phyloP scores from a whole-genome alignment of 1,284 basidiomycete species.

The Irpex rosettiformis region DNA sequence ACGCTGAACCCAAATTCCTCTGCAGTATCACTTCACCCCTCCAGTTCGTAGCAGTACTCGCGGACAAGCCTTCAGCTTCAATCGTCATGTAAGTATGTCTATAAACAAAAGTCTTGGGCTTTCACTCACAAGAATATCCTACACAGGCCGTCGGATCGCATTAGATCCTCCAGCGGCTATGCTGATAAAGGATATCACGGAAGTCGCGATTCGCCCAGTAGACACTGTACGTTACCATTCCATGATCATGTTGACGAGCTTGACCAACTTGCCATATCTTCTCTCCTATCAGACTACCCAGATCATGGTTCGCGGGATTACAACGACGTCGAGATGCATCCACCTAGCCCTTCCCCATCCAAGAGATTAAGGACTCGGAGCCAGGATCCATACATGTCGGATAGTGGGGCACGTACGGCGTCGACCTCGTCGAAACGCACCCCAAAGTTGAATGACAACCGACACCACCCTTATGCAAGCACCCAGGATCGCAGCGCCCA shows the following conservation, averaged over 20 bases:
- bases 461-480: neutral
- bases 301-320: neutral
- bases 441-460: neutral
- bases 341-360: neutral
- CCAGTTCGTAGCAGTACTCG: too few species aligned
- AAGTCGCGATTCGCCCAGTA: too few species aligned
- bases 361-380: neutral
- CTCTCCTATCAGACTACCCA: neutral
- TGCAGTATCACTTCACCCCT: neutral
- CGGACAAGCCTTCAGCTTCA: neutral
- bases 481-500: neutral
- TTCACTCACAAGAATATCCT: too few species aligned
- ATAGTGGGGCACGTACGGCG: neutral
- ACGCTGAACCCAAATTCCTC: neutral
- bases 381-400: neutral
- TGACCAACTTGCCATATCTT: neutral
- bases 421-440: neutral
- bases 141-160: neutral
- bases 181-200: neutral
- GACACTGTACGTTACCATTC: neutral
- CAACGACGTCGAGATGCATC: neutral
- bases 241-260: neutral
- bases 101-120: neutral
- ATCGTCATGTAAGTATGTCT: neutral
- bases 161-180: neutral